Base-by-base conservation (phyloP, 2,329 filamentous ascomycete genomes). In the Trichoderma harzianum region DNA sequence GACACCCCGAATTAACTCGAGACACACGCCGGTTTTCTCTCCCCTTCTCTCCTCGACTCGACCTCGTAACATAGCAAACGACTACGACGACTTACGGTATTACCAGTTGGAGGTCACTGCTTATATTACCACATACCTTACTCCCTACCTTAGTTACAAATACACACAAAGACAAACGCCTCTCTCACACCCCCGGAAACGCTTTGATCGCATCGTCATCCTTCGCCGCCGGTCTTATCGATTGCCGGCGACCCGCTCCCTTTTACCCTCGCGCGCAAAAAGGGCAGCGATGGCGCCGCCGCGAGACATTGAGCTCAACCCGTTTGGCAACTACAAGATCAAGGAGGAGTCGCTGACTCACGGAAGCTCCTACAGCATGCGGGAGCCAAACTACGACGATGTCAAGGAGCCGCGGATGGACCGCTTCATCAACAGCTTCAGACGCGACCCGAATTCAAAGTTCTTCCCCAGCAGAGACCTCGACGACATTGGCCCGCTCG, bases 341-440 rank as follows among this genome's bases (percentile, higher is more conserved):
- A 88, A 87, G 76, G 88, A 91, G 74, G 89, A 90, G 75, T 86
- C 84, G 18, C 78, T 87, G 69, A 83, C 82, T 24, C 83, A 82
- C 51, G 85, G 85, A 70, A 86, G 84, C 78, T 83, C 82, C 69
- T 83, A 84, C 78, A 86, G 84, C 75, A 87, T 85, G 84, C 84
- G 84, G 67, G 84, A 86, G 75, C 83, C 85, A 47, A 75, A 83
- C 34, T 86, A 86, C 77, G 82, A 83, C 53, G 81, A 83, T 10
- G 72, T 74, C 32, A 74, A 77, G 66, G 79, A 80, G 57, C 77
- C 78, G 51, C 78, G 80, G 73, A 76, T 84, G 72, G 78, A 78
- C 18, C 84, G 84, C 73, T 84, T 89, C 77, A 74, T 90, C 76
- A 87, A 91, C 80, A 86, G 87, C 79, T 92, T 92, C 83, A 87